phyloP scores from a whole-genome alignment of 2,329 filamentous ascomycete species.

The Venturia aucupariae region DNA sequence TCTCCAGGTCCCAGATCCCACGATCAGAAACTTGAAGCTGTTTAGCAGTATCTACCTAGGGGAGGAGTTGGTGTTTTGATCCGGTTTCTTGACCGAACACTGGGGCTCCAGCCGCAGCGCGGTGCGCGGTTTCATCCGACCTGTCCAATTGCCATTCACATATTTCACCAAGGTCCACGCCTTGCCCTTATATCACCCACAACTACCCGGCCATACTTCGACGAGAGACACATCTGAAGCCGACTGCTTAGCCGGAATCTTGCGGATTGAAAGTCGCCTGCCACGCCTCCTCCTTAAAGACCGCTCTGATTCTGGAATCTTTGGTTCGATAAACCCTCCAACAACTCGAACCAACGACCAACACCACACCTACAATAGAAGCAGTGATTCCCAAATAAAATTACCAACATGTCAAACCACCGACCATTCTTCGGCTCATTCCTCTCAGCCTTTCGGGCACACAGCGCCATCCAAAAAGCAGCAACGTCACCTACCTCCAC shows the following conservation, averaged over 20 bases:
- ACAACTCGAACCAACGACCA: not conserved
- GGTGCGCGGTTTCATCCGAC: not conserved
- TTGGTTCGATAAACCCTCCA: not conserved
- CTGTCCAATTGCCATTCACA: not conserved
- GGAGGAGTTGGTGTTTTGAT: not conserved
- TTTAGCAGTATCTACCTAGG: no score
- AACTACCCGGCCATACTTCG: not conserved
- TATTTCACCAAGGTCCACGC: not conserved
- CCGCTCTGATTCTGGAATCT: not conserved
- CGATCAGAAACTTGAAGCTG: not conserved
- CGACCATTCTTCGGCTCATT: conserved; percentile 59
- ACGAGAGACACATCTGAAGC: not conserved
- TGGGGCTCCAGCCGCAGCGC: not conserved
- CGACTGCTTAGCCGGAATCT: not conserved
- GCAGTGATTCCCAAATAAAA: not conserved
- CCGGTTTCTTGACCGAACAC: not conserved
- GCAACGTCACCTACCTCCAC: conserved; percentile 34
- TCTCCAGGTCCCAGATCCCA: no score
- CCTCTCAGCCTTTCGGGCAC: conserved; percentile 57
- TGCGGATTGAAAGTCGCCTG: not conserved
- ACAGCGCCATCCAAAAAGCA: conserved; percentile 50
- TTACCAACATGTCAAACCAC: conserved; percentile 50
- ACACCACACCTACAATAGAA: not conserved
- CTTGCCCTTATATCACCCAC: not conserved
- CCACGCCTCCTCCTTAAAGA: not conserved